Conservation (phyloP, 1,284 basidiomycete species). For the Cutaneotrichosporon curvatum region DNA sequence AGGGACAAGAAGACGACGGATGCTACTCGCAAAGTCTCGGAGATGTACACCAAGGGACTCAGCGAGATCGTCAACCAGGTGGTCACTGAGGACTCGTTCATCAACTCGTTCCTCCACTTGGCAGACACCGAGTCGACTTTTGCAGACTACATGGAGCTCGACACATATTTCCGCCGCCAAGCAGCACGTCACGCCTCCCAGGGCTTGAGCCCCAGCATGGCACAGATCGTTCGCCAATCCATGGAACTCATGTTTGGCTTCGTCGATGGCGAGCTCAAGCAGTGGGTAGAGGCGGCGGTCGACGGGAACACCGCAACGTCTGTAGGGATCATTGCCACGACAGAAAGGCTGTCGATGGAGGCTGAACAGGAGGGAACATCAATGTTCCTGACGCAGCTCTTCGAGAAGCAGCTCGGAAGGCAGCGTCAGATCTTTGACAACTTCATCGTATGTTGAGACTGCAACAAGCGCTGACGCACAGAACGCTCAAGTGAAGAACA, state of each 20-base stretch:
- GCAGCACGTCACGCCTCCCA: slow-evolving; percentile 59
- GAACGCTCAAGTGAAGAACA: slow-evolving; percentile 80
- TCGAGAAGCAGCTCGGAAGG: slow-evolving; percentile 75
- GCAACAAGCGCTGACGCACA: slow-evolving; percentile 34
- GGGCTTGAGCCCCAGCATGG: slow-evolving; percentile 60
- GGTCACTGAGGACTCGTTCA: slow-evolving; percentile 77
- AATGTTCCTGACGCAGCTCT: slow-evolving; percentile 61
- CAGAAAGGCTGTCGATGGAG: slow-evolving; percentile 72
- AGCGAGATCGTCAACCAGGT: slow-evolving; percentile 70
- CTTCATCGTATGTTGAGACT: slow-evolving; percentile 58
- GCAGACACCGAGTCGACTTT: slow-evolving; percentile 82
- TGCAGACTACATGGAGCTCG: slow-evolving; percentile 90
- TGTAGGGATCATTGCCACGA: slow-evolving; percentile 69
- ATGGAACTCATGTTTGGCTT: slow-evolving; percentile 96
- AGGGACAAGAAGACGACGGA: slow-evolving; percentile 5
- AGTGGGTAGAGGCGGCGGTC: slow-evolving; percentile 73
- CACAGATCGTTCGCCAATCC: slow-evolving; percentile 73
- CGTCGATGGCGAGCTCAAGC: slow-evolving; percentile 71
- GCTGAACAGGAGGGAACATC: slow-evolving; percentile 67
- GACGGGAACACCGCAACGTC: slow-evolving; percentile 51
- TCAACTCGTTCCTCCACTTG: slow-evolving; percentile 86
- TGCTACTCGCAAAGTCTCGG: slow-evolving; percentile 10
- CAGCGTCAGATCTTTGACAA: slow-evolving; percentile 66
- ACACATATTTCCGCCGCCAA: slow-evolving; percentile 87
- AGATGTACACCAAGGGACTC: slow-evolving; percentile 66